phyloP scores from a whole-genome alignment of 108 stramenopile genomes.

The Cyclostephanos tholiformis region DNA sequence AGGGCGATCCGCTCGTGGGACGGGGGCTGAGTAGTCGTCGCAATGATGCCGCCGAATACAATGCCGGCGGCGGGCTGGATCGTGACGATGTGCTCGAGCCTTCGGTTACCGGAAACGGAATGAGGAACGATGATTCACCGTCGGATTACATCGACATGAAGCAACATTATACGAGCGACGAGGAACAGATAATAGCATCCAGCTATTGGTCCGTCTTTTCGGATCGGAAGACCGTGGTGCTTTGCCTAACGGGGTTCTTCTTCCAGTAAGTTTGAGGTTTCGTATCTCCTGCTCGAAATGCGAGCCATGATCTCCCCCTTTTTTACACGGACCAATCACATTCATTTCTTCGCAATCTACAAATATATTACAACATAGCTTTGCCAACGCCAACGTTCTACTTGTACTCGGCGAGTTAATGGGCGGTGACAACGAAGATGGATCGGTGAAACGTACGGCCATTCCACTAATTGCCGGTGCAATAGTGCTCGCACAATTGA shows the following conservation, averaged over 20 bases:
- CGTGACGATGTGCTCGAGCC: constrained; percentile 5
- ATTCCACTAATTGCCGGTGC: constrained; percentile 89
- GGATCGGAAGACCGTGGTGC: constrained; percentile 63
- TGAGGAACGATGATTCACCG: constrained; percentile 15
- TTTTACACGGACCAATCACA: neutral
- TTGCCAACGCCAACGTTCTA: constrained; percentile 88
- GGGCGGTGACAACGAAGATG: constrained; percentile 82
- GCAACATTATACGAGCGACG: constrained; percentile 3
- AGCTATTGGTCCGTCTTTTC: constrained; percentile 76
- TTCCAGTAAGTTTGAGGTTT: constrained; percentile 63
- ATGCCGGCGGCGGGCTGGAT: neutral
- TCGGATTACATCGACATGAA: constrained; percentile 43
- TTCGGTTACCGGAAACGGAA: constrained; percentile 3
- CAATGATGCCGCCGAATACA: neutral
- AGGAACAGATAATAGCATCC: constrained; percentile 34
- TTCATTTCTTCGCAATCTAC: neutral
- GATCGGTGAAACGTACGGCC: constrained; percentile 63
- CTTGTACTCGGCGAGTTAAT: constrained; percentile 87
- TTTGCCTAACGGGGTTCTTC: constrained; percentile 86
- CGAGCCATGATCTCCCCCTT: neutral
- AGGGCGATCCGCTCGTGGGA: constrained; percentile 78
- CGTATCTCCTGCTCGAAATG: neutral
- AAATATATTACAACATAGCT: constrained; percentile 34
- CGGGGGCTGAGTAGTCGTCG: constrained; percentile 64
- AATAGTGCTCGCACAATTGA: constrained; percentile 80